Evolutionary conservation across 208 protist species (phyloP), one percentile per base, ranked within the genome.

Genomic region (Ichthyophonus hoferi): DNA sequence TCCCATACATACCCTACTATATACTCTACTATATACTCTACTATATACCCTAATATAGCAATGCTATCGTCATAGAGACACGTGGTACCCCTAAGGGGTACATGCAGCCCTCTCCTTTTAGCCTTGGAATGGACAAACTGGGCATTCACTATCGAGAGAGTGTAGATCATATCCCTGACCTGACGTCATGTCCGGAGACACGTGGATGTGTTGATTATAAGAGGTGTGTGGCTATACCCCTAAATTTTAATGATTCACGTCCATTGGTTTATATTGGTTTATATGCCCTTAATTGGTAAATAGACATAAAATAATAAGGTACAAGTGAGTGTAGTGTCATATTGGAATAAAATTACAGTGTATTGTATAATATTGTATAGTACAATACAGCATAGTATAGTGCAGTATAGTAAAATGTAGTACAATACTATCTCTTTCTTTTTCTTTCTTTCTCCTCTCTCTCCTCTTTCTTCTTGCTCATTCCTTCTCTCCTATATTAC

Each of bases 91-190:
- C 84, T 12, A 31, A 1, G 3, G 84, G 84, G n/a, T 87, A 87
- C 37, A 37, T 87, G 84, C 40, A 87, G 3, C 84, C 84, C 1
- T 79, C 42, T 7, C 50, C 58, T 14, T 87, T 87, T 87, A 31
- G 12, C 1, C 12, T 33, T 12, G 84, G 84, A 31, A 87, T 87
- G 84, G 33, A 39, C 41, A 42, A 87, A 37, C n/a, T 87, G 17
- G 84, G 39, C 31, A 1, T 87, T n/a, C 77, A 79, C 38, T 87
- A 79, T 79, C 50, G 39, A 35, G 34, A 77, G 34, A 87, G 42
- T 81, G 40, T 77, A 33, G 84, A 40, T 1, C 84, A 87, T 79
- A 87, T 42, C 0, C 50, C 84, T 1, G 84, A 87, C 58, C 58
- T 79, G 33, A 31, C 24, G n/a, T 79, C 50, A 2, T 87, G 84